Conservation (phyloP, 345 rosid species). For the Cardamine chenopodiifolia region DNA sequence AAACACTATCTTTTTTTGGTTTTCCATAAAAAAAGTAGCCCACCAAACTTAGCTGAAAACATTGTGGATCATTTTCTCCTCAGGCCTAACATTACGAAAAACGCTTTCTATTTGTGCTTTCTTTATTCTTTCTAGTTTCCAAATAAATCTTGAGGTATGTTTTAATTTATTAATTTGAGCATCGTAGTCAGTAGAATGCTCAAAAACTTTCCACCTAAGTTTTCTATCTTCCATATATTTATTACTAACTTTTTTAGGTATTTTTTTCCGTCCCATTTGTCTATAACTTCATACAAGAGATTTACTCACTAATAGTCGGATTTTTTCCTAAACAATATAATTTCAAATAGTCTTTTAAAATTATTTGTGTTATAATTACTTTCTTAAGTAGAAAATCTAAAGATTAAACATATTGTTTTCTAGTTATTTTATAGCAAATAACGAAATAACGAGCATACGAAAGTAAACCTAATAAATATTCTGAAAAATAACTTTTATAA, state of each 20-base stretch:
- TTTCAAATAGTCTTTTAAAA: neutral
- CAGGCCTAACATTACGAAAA: neutral
- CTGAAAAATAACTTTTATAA: neutral
- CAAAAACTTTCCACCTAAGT: neutral
- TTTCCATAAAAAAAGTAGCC: neutral
- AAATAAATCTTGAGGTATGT: neutral
- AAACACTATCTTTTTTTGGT: neutral
- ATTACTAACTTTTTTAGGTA: neutral
- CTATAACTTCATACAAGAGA: no score
- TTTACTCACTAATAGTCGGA: neutral
- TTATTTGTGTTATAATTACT: neutral
- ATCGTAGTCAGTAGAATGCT: neutral
- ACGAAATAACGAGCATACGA: neutral
- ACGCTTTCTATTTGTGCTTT: neutral
- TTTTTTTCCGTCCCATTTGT: no score
- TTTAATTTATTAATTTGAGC: neutral
- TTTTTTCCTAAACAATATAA: neutral
- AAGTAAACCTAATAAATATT: neutral
- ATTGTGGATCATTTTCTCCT: neutral
- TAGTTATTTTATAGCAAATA: neutral
- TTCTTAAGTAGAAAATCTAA: neutral
- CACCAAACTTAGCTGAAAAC: neutral
- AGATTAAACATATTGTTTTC: neutral
- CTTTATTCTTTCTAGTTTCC: neutral
- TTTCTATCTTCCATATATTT: neutral